Conservation (phyloP, 2,329 filamentous ascomycete genomes). For the Talaromyces marneffei region DNA sequence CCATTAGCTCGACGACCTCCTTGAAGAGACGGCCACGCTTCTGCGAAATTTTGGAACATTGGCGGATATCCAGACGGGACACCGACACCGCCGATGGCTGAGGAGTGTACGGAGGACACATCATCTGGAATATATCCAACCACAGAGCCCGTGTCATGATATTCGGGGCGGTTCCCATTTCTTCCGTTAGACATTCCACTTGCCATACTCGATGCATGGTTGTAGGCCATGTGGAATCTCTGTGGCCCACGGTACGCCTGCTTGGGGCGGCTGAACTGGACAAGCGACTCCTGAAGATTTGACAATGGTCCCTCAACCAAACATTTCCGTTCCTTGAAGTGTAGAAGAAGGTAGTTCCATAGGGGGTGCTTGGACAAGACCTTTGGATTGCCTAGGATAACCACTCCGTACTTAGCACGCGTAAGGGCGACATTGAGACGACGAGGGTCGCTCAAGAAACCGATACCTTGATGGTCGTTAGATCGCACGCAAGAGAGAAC, state of each 20-base stretch:
- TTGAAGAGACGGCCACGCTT: constrained; percentile 81
- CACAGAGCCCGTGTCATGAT: constrained; percentile 75
- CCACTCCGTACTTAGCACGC: constrained; percentile 91
- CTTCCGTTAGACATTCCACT: constrained; percentile 49
- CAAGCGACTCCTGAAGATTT: constrained; percentile 89
- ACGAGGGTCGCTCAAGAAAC: constrained; percentile 94
- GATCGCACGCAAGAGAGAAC: constrained; percentile 96
- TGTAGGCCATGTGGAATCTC: constrained; percentile 75
- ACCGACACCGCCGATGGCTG: constrained; percentile 78
- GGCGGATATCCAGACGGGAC: constrained; percentile 78
- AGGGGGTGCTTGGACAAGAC: constrained; percentile 95
- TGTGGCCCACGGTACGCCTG: constrained; percentile 85
- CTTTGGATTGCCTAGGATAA: constrained; percentile 96
- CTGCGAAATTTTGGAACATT: constrained; percentile 92
- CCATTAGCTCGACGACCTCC: constrained; percentile 60
- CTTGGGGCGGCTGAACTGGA: constrained; percentile 93
- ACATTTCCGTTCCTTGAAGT: constrained; percentile 96
- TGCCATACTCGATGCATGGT: constrained; percentile 57
- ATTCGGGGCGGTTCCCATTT: constrained; percentile 47
- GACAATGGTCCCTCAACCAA: constrained; percentile 91
- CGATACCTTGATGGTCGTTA: constrained; percentile 98
- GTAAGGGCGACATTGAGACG: constrained; percentile 96
- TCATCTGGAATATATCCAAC: constrained; percentile 96
- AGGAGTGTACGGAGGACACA: constrained; percentile 91
- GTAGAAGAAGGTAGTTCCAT: constrained; percentile 90